Evolutionary conservation across 2,329 filamentous ascomycete species (phyloP).

Genomic region (Aspergillus sp.): DNA sequence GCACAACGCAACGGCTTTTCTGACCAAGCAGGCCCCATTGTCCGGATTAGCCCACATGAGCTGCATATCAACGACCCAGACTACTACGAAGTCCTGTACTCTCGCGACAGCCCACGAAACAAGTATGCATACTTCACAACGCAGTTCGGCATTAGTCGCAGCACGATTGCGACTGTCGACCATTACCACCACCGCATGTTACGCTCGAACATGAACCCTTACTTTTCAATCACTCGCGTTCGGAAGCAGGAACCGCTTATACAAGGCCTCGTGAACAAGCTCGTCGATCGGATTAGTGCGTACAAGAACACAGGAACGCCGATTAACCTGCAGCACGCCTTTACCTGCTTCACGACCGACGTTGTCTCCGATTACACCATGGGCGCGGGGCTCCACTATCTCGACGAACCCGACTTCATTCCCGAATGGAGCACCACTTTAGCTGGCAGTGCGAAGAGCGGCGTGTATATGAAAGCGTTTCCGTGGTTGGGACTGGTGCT

Average conservation of each 20-base stretch:
- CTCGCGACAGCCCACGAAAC: constrained; percentile 14
- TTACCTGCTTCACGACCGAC: constrained; percentile 42
- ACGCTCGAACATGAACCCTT: constrained; percentile 20
- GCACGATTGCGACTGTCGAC: constrained; percentile 16
- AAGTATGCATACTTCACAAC: constrained; percentile 18
- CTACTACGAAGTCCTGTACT: constrained; percentile 22
- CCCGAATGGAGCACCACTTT: constrained; percentile 27
- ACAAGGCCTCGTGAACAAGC: constrained; percentile 18
- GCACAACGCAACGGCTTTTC: neutral
- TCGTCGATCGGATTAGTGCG: constrained; percentile 18
- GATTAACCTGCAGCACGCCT: constrained; percentile 24
- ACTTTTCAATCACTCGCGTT: constrained; percentile 23
- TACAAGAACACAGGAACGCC: constrained; percentile 9
- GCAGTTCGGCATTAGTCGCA: constrained; percentile 5
- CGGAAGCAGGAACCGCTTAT: constrained; percentile 17
- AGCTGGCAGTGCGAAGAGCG: constrained; percentile 14
- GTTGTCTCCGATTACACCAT: constrained; percentile 44
- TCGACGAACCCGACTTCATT: constrained; percentile 25
- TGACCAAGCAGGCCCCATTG: constrained; percentile 13
- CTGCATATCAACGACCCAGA: constrained; percentile 33
- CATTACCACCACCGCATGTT: constrained; percentile 21
- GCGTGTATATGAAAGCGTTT: constrained; percentile 14
- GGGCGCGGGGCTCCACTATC: constrained; percentile 22
- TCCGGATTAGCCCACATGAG: constrained; percentile 25
- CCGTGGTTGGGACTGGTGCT: constrained; percentile 14